Evolutionary conservation across 768 basidiomycete genomes (phyloP).

Genomic region (Lepiota subincarnata): DNA sequence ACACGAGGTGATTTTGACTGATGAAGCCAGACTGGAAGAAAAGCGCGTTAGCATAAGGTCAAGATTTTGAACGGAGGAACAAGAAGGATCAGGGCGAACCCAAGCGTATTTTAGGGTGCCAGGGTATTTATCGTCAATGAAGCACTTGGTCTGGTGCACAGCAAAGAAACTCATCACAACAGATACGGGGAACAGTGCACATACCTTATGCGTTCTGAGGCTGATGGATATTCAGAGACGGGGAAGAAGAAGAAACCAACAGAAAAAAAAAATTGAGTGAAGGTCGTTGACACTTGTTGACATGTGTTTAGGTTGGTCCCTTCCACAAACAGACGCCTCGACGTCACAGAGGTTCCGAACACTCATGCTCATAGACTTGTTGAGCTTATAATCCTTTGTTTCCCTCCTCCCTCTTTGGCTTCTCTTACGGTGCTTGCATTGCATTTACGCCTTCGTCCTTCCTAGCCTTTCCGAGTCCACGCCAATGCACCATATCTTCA

Average conservation of each 20-base stretch:
- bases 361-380: slow-evolving; percentile 1
- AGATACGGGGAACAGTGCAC: slow-evolving; percentile 15
- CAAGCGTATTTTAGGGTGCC: slow-evolving; percentile 47
- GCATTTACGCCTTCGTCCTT: not conserved
- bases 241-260: slow-evolving; percentile 3
- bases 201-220: slow-evolving; percentile 16
- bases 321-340: slow-evolving; percentile 9
- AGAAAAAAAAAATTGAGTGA: slow-evolving; percentile 9
- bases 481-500: slow-evolving; percentile 68
- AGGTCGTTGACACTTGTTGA: slow-evolving; percentile 6
- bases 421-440: not conserved
- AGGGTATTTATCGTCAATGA: slow-evolving; percentile 45
- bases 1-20: no score
- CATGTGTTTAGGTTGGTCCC: slow-evolving; percentile 4
- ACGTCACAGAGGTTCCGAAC: slow-evolving; percentile 3
- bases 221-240: no score
- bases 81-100: slow-evolving; percentile 39
- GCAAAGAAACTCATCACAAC: slow-evolving; percentile 42
- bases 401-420: not conserved
- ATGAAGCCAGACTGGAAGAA: not conserved
- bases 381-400: not conserved
- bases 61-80: not conserved
- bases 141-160: slow-evolving; percentile 59
- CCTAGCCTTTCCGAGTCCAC: not conserved
- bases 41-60: slow-evolving; percentile 1